Base-by-base conservation (phyloP, 768 basidiomycete species). In the Calocera cornea region DNA sequence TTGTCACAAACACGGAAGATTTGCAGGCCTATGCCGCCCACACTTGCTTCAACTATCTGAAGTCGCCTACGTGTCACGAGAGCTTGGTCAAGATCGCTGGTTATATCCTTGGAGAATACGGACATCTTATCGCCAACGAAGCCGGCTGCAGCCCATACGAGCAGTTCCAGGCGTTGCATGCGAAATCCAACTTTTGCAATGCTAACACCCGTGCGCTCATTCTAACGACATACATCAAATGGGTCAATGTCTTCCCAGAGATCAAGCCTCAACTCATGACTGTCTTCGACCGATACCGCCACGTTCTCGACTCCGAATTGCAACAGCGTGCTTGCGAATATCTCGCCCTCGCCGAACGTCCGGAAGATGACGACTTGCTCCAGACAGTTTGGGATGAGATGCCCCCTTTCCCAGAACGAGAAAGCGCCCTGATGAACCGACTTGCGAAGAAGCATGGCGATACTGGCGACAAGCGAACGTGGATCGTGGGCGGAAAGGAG, bases 261-360 rank as follows among this genome's bases (percentile, higher is more conserved):
- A 97, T 99, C 78, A 97, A 95, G 72, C 83, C 87, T 7, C 94
- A 97, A 71, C 84, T 99, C 33, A 73, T 97, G 75, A 90, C 88
- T 76, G 92, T 98, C 72, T 97, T 99, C 72, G 94, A 97, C 72
- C 91, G 94, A 17, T 98, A 97, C 74, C 87, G 93, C n/a, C 92
- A 95, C 73, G 92, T 97, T 50, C 85, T 99, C 16, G 97, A 99
- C 76, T 87, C 94, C 19, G 97, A 99, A 73, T 82, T 99, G 1
- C 97, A 99, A 76, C 97, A 99, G 76, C 88, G 97, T 66, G 97
- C 97, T 47, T 98, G 95, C 84, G 97, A 99, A 78, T 98, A 93
- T 75, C 89, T 90, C 69, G 89, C 92, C 0, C 81, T 99, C 22
- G 89, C 95, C 12, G 85, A 83, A 29, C 82, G 92, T 40, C 80